These are phyloP conservation scores for Candida labiduridarum DNA, from an alignment of 1,139 yeast species.

Conservation along the genomic window DNA sequence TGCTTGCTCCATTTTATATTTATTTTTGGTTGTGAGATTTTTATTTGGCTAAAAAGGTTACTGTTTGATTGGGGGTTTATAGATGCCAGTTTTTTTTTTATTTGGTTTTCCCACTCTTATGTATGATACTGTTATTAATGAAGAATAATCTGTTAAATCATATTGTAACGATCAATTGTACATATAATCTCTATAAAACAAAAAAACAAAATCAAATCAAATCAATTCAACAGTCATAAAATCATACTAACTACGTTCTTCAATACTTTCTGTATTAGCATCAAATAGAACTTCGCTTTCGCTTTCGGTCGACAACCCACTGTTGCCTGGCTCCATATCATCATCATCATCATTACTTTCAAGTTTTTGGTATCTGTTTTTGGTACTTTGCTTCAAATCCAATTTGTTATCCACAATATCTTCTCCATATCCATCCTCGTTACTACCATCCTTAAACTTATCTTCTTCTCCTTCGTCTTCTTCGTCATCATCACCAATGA, in stretches of 20 bases:
- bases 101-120: not conserved
- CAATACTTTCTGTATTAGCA: constrained; percentile 5
- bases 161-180: not conserved
- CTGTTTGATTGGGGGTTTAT: not conserved
- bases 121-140: constrained; percentile 3
- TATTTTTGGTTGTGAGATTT: not conserved
- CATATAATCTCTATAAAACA: not conserved
- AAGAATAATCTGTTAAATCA: not conserved
- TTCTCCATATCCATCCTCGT: constrained; percentile 17
- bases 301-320: constrained; percentile 13
- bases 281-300: constrained; percentile 19
- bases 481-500: constrained; percentile 18
- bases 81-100: not conserved
- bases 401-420: constrained; percentile 8
- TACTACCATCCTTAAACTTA: constrained; percentile 5
- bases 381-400: constrained; percentile 9
- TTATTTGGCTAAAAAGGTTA: not conserved
- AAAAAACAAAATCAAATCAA: not conserved
- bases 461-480: constrained; percentile 12
- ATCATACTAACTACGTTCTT: not conserved
- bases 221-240: not conserved
- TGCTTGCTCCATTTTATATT: not conserved
- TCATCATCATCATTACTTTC: constrained; percentile 3
- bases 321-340: constrained; percentile 1
- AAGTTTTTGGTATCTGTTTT: constrained; percentile 9